Base-by-base conservation (phyloP, 2,329 filamentous ascomycete species). In the Thielaviopsis punctulata region DNA sequence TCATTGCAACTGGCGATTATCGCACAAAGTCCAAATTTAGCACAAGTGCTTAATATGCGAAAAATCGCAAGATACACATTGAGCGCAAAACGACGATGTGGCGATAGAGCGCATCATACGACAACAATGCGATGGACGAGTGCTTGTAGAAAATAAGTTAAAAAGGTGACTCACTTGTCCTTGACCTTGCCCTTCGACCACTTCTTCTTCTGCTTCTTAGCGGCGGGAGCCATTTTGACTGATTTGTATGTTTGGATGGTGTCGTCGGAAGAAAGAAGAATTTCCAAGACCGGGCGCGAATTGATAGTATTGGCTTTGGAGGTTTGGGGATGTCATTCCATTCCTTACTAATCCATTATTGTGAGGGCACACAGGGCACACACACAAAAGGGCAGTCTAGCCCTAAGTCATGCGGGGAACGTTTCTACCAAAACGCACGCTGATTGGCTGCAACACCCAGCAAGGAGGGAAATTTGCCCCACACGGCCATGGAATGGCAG, bases 111-210 rank as follows among this genome's bases (percentile, higher is more conserved):
- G 47, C 48, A 44, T 19, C 24, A 41, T 24, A 19, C 36, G 10
- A n/a, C 24, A n/a, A 15, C 48, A 30, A n/a, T 9, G 23, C 36
- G 48, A 50, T 41, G 19, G 5, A 12, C n/a, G 39, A 39, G 33
- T 53, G 13, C 36, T 19, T 23, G 27, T n/a, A n/a, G 21, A 22
- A 33, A 49, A 49, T 36, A 4, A 22, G 27, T 33, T 39, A 52
- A n/a, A 18, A 25, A 23, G 25, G 23, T 22, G 22, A 55, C 54
- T 55, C 44, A 55, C 54, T 98, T 98, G 82, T 98, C 92, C 92
- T 98, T 98, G 79, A 98, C 92, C 88, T 71, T 77, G 62, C 67
- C 65, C 65, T 70, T 70, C 57, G 68, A 70, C 69, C 69, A 71
- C 69, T 72, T 70, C 68, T 71, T 71, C 68, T 71, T 72, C 65